Conservation (phyloP, 352 stramenopile genomes). For the Globisporangium radiosum region DNA sequence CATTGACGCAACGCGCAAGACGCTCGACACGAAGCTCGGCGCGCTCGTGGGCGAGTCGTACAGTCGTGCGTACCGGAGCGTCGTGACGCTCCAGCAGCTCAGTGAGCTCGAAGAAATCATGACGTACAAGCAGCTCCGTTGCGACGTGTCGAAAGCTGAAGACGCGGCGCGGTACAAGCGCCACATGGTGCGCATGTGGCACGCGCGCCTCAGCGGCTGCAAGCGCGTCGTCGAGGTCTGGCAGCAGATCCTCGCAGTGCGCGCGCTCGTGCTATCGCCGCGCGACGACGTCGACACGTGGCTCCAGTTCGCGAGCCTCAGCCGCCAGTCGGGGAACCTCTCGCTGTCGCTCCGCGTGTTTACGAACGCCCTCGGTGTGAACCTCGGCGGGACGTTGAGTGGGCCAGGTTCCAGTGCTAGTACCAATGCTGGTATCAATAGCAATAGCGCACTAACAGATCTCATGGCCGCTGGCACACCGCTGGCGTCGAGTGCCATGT, state of each 20-base stretch:
- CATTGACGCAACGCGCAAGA: conserved; percentile 91
- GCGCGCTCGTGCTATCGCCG: conserved; percentile 77
- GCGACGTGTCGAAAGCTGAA: conserved; percentile 61
- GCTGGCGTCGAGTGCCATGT: conserved; percentile 37
- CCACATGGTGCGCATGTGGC: conserved; percentile 86
- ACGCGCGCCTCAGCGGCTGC: conserved; percentile 74
- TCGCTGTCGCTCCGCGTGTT: conserved; percentile 85
- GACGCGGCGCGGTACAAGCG: conserved; percentile 74
- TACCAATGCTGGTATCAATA: neutral
- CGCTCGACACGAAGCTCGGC: conserved; percentile 93
- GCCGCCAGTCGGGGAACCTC: conserved; percentile 82
- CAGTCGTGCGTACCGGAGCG: conserved; percentile 93
- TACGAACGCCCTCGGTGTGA: conserved; percentile 64
- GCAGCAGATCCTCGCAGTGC: conserved; percentile 93
- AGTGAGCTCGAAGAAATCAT: conserved; percentile 98
- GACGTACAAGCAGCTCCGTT: conserved; percentile 84
- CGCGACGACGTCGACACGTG: conserved; percentile 90
- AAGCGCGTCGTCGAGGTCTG: conserved; percentile 90
- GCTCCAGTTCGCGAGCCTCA: conserved; percentile 91
- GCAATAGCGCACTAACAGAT: conserved; percentile 19
- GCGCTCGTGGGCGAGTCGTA: conserved; percentile 96
- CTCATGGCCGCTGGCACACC: conserved; percentile 41
- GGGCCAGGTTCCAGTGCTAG: conserved; percentile 2
- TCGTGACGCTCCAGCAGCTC: conserved; percentile 96
- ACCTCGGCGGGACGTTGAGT: conserved; percentile 21